Evolutionary conservation across 441 rosid species (phyloP), one percentile per base, ranked within the genome.

Genomic region (Adansonia grandidieri): DNA sequence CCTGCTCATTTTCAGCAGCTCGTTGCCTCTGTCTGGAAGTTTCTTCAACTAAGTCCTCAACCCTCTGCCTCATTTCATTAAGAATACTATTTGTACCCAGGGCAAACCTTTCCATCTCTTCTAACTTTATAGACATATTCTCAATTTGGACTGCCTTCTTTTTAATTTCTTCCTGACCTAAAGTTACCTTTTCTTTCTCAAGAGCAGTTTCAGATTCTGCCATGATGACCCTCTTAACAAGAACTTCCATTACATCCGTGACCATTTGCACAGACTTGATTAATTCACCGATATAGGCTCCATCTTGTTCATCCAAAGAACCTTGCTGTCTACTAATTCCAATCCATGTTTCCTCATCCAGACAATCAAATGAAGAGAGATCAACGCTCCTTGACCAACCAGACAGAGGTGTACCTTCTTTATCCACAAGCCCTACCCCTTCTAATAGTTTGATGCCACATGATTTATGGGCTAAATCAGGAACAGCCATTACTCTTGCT

Each of bases 1-100:
- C 98, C 76, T 91, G 89, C 83, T 93, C 99, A 75, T 96, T 96
- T 82, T 96, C 99, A 57, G 86, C 78, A 76, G 97, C 97, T 80
- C 88, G 78, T 65, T 88, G 94, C 84, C 89, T 91, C 82, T 89
- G 93, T 78, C 91, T 91, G 77, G 92, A 83, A 78, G 91, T 91
- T 79, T 91, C 97, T 82, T 96, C 98, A 71, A 96, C 98, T 83
- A 96, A 83, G 85, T 89, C 92, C 82, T 92, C 92, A 73, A 93
- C 90, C 83, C 92, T 87, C 80, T 89, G 92, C 77, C 83, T 80
- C 91, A 93, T 91, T 74, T 96, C 96, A 64, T 80, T 87, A 64
- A 96, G 82, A 83, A 91, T 84, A 79, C 77, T 54, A 77, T 93
- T 92, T 19, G 93, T 91, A 28, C 88, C 94, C 24, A 77, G 48